Percentiles rank a stretch among this genome's conserved stretches.
phyloP scores from a whole-genome alignment of 371 early-diverging fungal species.

The Mucor lusitanicus region DNA sequence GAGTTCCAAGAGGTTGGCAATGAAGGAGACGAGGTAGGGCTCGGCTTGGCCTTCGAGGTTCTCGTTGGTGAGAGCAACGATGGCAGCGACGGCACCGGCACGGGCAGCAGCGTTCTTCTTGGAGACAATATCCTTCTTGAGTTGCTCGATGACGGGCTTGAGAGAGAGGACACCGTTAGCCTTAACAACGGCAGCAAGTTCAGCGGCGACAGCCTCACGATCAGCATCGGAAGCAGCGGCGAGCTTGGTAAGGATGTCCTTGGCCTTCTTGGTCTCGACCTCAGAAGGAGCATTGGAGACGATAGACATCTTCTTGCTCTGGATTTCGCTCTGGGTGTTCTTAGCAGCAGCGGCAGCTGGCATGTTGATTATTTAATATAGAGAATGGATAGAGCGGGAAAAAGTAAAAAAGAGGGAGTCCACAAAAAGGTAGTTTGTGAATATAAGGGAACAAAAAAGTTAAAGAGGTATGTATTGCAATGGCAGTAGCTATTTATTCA shows the following conservation, averaged over 20 bases:
- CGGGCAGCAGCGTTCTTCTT: constrained; percentile 70
- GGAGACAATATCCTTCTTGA: constrained; percentile 56
- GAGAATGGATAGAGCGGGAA: constrained; percentile 18
- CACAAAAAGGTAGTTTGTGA: constrained; percentile 12
- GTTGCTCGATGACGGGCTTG: constrained; percentile 56
- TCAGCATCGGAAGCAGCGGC: constrained; percentile 59
- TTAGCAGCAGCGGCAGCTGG: constrained; percentile 13
- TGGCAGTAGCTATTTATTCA: constrained; percentile 5
- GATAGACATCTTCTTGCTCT: constrained; percentile 39
- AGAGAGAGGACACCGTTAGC: constrained; percentile 59
- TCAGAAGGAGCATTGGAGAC: constrained; percentile 22
- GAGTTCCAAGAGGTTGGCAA: constrained; percentile 57
- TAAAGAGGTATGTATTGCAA: not conserved
- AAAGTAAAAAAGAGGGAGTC: constrained; percentile 4
- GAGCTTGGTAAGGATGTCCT: constrained; percentile 43
- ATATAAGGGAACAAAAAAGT: constrained; percentile 16
- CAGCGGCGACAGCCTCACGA: constrained; percentile 53
- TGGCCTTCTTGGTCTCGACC: constrained; percentile 37
- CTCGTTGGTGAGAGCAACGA: constrained; percentile 57
- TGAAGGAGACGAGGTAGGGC: constrained; percentile 60
- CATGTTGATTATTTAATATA: constrained; percentile 1
- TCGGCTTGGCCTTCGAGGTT: constrained; percentile 52
- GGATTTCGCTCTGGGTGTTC: constrained; percentile 36
- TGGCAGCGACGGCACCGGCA: constrained; percentile 65
- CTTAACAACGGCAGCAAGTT: constrained; percentile 49